phyloP scores from a whole-genome alignment of 257 asterid species.

The Solanum pimpinellifolium region DNA sequence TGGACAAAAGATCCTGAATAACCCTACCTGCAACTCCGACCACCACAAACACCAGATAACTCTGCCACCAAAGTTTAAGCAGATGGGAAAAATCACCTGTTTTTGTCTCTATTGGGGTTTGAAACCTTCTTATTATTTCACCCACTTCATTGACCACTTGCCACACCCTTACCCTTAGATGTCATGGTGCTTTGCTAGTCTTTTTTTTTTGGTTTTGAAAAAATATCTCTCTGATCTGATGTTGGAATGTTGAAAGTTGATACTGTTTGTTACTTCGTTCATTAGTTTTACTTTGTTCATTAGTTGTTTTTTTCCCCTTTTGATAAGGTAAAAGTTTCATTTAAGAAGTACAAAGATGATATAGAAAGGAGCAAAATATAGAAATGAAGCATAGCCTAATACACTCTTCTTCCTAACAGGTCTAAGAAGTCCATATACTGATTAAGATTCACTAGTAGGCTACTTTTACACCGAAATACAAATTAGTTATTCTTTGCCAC shows the following conservation, averaged over 20 bases:
- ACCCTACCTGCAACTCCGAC: not conserved
- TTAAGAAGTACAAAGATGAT: not conserved
- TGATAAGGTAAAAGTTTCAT: not conserved
- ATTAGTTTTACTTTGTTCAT: not conserved
- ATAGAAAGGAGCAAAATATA: not conserved
- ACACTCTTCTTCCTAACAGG: not conserved
- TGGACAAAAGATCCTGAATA: not conserved
- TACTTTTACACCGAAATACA: not conserved
- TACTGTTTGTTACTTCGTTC: not conserved
- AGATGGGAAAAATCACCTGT: not conserved
- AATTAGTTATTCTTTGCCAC: not conserved
- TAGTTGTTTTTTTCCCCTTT: not conserved
- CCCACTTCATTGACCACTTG: not conserved
- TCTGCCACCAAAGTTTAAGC: not conserved
- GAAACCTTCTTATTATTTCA: not conserved
- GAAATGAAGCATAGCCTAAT: not conserved
- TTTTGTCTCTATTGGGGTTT: not conserved
- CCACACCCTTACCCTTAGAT: not conserved
- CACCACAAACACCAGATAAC: not conserved
- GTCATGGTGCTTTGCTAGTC: not conserved
- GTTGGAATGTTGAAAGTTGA: not conserved
- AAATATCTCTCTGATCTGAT: not conserved
- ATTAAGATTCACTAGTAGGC: not conserved
- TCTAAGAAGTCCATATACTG: not conserved
- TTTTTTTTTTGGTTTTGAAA: not conserved